Base-by-base conservation (phyloP, 2,329 filamentous ascomycete genomes). In the Lachnellula subtilissima region DNA sequence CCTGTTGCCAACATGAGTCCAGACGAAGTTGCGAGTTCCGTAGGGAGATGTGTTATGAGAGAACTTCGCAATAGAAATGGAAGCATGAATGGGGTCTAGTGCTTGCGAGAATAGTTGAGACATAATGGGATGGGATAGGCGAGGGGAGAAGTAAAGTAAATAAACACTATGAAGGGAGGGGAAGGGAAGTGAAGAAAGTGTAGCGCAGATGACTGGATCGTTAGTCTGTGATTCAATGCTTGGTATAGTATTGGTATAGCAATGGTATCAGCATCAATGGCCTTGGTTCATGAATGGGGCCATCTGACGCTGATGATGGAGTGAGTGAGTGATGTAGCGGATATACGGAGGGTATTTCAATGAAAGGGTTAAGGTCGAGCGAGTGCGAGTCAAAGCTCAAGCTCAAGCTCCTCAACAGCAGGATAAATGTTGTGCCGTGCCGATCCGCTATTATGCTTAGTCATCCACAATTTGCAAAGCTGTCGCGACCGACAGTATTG, bases 11-110 rank as follows among this genome's bases (percentile, higher is more conserved):
- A 68, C 55, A 55, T 71, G 69, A 53, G 49, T 64, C 69, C 69
- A 71, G 14, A 58, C 59, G 32, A 64, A 62, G 19, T 55, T 58
- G 23, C 52, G 47, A 15, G 58, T 58, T n/a, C 59, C 61, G 39
- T 58, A 50, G 7, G 59, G 60, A 40, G 58, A 61, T 36, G 61
- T 62, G 46, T 62, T 63, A 50, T 65, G 61, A 54, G 69, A 71
- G 52, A 69, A 70, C 48, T 69, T 70, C 14, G 55, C 54, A 23
- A 70, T 56, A n/a, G 65, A 61, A 48, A 69, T 45, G 9, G 60
- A 55, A 22, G 59, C 54, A 52, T 56, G 62, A 11, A 50, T 48
- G 11, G 58, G 63, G 46, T 60, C 52, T 50, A 58, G 57, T 43
- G 17, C 22, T 47, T 60, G 62, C 42, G 60, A 59, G 35, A 59